Evolutionary conservation across 257 asterid species (phyloP).

Genomic region (Coffea eugenioides): DNA sequence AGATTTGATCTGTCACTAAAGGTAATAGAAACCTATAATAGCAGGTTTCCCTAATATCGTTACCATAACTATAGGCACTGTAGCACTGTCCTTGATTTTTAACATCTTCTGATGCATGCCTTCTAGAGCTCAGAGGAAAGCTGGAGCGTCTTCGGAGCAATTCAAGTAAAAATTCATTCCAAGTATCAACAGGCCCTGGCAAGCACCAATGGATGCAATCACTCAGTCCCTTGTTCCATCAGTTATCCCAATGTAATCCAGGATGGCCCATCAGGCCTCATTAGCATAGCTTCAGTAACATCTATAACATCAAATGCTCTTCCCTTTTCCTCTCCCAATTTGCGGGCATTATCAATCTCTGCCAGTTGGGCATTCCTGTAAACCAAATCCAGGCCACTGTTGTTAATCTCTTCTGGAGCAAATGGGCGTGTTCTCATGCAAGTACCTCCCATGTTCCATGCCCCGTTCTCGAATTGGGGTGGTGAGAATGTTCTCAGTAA

Average conservation of each 20-base stretch:
- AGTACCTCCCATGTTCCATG: constrained; percentile 47
- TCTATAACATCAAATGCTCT: constrained; percentile 38
- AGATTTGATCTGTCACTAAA: no score
- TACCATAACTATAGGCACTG: no score
- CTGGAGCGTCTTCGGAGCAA: constrained; percentile 10
- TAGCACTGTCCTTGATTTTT: no score
- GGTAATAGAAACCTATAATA: no score
- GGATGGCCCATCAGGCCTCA: constrained; percentile 54
- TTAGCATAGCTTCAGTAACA: constrained; percentile 38
- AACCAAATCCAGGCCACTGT: constrained; percentile 8
- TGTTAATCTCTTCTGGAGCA: constrained; percentile 18
- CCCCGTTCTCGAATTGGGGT: constrained; percentile 44
- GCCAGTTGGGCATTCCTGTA: constrained; percentile 34
- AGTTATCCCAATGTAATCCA: constrained; percentile 32
- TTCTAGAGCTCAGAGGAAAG: not conserved
- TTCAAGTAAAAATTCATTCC: constrained; percentile 42
- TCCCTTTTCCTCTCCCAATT: constrained; percentile 14
- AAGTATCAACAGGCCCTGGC: constrained; percentile 51
- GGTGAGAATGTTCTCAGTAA: constrained; percentile 45
- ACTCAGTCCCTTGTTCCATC: constrained; percentile 38
- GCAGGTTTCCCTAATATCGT: no score
- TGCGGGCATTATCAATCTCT: constrained; percentile 32
- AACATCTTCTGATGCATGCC: not conserved
- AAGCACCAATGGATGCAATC: constrained; percentile 59
- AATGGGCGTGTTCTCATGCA: constrained; percentile 42